Percentiles rank a stretch among this genome's conserved stretches.
These are phyloP conservation scores for Marchantia polymorpha DNA, from an alignment of 225 moss, liverwort and hornwort species.

Conservation along the genomic window DNA sequence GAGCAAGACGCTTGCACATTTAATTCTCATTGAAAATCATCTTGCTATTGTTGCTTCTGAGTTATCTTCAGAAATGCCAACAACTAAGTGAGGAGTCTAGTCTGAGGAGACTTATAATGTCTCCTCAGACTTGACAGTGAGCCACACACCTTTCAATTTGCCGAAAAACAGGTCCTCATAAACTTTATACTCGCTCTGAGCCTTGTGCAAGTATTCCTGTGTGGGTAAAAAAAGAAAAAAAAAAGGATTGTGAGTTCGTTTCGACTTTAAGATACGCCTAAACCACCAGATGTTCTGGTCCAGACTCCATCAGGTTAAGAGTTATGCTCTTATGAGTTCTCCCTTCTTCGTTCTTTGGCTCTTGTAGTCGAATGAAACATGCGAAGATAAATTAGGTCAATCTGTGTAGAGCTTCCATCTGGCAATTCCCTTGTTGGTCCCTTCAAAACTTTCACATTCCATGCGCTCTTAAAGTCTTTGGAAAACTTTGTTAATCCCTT, in stretches of 20 bases:
- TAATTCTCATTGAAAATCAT: no score
- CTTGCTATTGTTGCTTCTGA: no score
- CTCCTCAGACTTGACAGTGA: not conserved
- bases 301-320: not conserved
- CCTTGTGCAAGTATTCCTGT: conserved; percentile 56
- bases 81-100: not conserved
- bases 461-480: no score
- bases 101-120: not conserved
- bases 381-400: not conserved
- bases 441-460: not conserved
- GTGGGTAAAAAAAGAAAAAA: not conserved
- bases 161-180: conserved; percentile 82
- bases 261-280: not conserved
- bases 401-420: not conserved
- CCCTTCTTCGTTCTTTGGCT: not conserved
- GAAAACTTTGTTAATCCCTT: not conserved
- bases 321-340: not conserved
- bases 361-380: not conserved
- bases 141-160: conserved; percentile 69
- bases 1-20: no score
- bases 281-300: not conserved
- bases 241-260: not conserved
- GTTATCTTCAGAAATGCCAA: no score
- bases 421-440: not conserved
- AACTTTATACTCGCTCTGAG: conserved; percentile 55